phyloP scores from a whole-genome alignment of 2,329 filamentous ascomycete species.

The Claviceps capensis region DNA sequence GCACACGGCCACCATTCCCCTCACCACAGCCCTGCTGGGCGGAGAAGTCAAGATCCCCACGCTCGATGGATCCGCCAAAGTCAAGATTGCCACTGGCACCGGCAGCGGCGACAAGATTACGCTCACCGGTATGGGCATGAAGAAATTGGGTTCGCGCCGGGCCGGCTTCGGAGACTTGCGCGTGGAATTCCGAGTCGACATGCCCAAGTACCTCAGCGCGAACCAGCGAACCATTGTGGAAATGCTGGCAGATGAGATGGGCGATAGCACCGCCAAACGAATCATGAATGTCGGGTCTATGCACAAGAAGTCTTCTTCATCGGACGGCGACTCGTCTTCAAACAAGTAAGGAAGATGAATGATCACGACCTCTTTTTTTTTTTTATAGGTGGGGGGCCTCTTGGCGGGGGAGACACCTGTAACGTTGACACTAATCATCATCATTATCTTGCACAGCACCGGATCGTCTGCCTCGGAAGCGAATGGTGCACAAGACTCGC shows the following conservation, averaged over 20 bases:
- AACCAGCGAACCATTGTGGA: constrained; percentile 91
- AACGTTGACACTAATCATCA: not conserved
- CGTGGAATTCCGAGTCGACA: constrained; percentile 87
- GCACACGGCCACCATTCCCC: constrained; percentile 79
- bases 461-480: constrained; percentile 16
- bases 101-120: constrained; percentile 87
- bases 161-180: constrained; percentile 65
- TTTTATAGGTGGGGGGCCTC: not conserved
- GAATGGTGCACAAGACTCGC: constrained; percentile 22
- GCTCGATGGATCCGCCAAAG: constrained; percentile 75
- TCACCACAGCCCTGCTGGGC: constrained; percentile 85
- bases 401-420: not conserved
- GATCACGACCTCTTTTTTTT: not conserved
- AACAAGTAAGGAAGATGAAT: constrained; percentile 3
- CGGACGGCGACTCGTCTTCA: not conserved
- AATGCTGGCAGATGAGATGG: constrained; percentile 93
- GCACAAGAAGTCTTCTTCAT: not conserved
- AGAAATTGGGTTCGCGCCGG: constrained; percentile 57
- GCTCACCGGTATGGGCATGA: constrained; percentile 86
- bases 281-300: constrained; percentile 62
- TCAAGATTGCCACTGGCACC: constrained; percentile 84
- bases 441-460: not conserved
- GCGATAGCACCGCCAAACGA: constrained; percentile 78
- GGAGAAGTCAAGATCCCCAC: constrained; percentile 85
- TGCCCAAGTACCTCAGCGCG: constrained; percentile 85